Evolutionary conservation across 73 alveolate species (phyloP).

Genomic region (Paramecium bursaria): DNA sequence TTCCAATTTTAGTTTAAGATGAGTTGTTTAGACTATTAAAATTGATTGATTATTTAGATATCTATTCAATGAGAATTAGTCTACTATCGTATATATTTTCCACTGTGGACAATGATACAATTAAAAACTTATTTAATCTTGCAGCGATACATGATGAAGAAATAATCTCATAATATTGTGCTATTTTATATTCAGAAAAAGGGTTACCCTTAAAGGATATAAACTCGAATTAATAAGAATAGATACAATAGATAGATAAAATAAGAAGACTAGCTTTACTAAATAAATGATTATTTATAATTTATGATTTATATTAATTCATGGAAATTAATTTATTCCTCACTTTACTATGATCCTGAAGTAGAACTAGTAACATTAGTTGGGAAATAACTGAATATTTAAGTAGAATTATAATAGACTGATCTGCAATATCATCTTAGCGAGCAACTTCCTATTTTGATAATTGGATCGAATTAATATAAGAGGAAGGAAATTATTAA

Average conservation of each 20-base stretch:
- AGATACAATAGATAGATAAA: constrained; percentile 16
- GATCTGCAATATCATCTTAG: background rate
- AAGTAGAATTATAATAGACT: background rate
- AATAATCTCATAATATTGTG: constrained; percentile 1
- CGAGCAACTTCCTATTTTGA: constrained; percentile 14
- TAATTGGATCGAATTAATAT: constrained; percentile 20
- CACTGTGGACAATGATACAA: constrained; percentile 29
- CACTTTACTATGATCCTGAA: constrained; percentile 10
- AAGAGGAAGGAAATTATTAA: constrained; percentile 27
- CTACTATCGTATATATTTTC: background rate
- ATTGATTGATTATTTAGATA: constrained; percentile 35
- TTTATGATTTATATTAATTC: background rate
- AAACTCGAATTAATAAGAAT: constrained; percentile 1
- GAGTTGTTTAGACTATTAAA: background rate
- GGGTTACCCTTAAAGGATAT: constrained; percentile 21
- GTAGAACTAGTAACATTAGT: constrained; percentile 4
- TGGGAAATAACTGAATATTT: background rate
- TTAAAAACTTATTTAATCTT: constrained; percentile 15
- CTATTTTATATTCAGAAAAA: background rate
- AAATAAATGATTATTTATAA: constrained; percentile 30
- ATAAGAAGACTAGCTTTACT: constrained; percentile 19
- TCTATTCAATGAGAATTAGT: background rate
- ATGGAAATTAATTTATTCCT: constrained; percentile 31
- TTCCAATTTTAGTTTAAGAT: constrained; percentile 34
- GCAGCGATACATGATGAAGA: constrained; percentile 6